A percentile compares a stretch with the other conserved stretches of the same genome.
Evolutionary conservation across 2,329 filamentous ascomycete species (phyloP).

Genomic region (Stemphylium vesicarium): DNA sequence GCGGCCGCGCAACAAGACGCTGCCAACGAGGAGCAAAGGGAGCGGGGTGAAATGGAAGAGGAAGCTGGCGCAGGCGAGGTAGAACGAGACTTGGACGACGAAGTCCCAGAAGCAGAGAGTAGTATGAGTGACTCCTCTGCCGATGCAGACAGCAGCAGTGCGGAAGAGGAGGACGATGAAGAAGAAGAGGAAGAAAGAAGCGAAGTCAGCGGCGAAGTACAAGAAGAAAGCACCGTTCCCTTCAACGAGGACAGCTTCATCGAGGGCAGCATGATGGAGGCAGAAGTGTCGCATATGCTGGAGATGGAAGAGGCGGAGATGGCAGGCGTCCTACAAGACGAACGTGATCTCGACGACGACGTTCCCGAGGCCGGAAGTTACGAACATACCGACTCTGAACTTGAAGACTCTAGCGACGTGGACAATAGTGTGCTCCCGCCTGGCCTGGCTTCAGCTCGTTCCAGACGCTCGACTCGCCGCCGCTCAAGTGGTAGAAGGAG

Average conservation of each 20-base stretch:
- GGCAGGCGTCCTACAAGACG: slow-evolving; percentile 55
- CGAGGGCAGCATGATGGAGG: slow-evolving; percentile 52
- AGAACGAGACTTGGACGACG: slow-evolving; percentile 51
- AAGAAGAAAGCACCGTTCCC: slow-evolving; percentile 47
- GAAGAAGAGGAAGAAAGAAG: slow-evolving; percentile 6
- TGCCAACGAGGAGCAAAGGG: slow-evolving; percentile 48
- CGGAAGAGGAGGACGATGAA: slow-evolving; percentile 14
- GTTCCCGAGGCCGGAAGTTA: slow-evolving; percentile 61
- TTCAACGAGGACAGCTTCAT: slow-evolving; percentile 59
- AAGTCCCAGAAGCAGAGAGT: slow-evolving; percentile 47
- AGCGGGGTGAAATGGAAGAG: slow-evolving; percentile 50
- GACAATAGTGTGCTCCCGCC: slow-evolving; percentile 23
- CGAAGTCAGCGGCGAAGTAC: slow-evolving; percentile 30
- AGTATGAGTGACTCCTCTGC: slow-evolving; percentile 29
- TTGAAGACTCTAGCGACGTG: slow-evolving; percentile 49
- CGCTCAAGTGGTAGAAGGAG: slow-evolving; percentile 29
- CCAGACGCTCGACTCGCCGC: slow-evolving; percentile 27
- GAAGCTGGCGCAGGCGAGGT: slow-evolving; percentile 25
- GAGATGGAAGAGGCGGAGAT: slow-evolving; percentile 56
- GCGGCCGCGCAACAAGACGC: slow-evolving; percentile 62
- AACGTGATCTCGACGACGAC: slow-evolving; percentile 58
- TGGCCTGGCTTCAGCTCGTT: slow-evolving; percentile 28
- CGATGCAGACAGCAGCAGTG: slow-evolving; percentile 44
- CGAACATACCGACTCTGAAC: slow-evolving; percentile 61
- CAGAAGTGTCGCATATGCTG: slow-evolving; percentile 47